phyloP scores from a whole-genome alignment of 2,329 filamentous ascomycete genomes.

The Aspergillus calidoustus region DNA sequence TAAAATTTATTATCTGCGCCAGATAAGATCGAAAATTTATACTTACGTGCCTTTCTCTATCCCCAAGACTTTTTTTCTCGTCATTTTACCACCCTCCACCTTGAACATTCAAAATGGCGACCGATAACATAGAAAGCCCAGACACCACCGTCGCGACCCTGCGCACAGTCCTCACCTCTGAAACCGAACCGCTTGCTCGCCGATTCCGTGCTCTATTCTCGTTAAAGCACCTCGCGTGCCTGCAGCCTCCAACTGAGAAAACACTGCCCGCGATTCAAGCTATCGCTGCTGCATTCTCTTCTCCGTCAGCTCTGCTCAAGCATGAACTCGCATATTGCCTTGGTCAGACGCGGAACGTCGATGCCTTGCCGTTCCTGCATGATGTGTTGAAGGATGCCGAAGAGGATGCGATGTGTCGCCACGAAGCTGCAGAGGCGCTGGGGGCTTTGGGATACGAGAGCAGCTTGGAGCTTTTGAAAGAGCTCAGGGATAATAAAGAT shows the following conservation, averaged over 20 bases:
- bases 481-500: slow-evolving; percentile 72
- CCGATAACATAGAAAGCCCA: slow-evolving; percentile 27
- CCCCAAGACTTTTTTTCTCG: not conserved
- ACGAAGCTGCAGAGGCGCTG: slow-evolving; percentile 94
- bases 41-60: not conserved
- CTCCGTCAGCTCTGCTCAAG: slow-evolving; percentile 87
- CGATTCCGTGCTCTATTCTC: slow-evolving; percentile 98
- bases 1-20: slow-evolving; percentile 39
- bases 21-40: slow-evolving; percentile 42
- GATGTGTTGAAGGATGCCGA: slow-evolving; percentile 73
- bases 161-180: slow-evolving; percentile 77
- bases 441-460: slow-evolving; percentile 79
- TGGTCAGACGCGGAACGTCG: slow-evolving; percentile 81
- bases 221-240: slow-evolving; percentile 86
- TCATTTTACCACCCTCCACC: not conserved
- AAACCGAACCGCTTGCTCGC: slow-evolving; percentile 78
- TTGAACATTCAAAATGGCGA: slow-evolving; percentile 33
- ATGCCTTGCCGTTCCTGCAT: slow-evolving; percentile 73
- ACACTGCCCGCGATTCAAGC: slow-evolving; percentile 71
- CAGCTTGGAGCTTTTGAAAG: slow-evolving; percentile 74
- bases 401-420: slow-evolving; percentile 95
- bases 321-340: slow-evolving; percentile 98
- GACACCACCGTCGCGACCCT: slow-evolving; percentile 49
- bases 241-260: slow-evolving; percentile 60
- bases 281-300: slow-evolving; percentile 84